phyloP scores from a whole-genome alignment of 192 early-diverging fungal species.

The Backusella macrospora region DNA sequence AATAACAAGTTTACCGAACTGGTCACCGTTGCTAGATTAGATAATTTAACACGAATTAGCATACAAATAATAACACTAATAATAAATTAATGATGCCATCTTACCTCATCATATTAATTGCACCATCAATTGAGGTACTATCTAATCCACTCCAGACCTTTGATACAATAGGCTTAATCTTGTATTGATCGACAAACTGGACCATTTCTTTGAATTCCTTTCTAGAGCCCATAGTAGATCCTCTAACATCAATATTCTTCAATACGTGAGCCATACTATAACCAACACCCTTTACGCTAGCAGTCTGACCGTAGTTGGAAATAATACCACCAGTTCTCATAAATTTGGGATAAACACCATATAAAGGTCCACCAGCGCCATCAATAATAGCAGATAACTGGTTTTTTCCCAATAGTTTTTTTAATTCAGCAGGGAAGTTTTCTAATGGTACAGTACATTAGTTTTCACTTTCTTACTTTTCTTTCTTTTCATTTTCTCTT shows the following conservation, averaged over 20 bases:
- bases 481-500: slow-evolving; percentile 2
- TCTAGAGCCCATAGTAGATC: slow-evolving; percentile 68
- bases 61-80: background rate
- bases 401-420: slow-evolving; percentile 37
- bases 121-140: slow-evolving; percentile 25
- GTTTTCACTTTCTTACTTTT: background rate
- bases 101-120: slow-evolving; percentile 39
- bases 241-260: slow-evolving; percentile 65
- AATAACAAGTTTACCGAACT: slow-evolving; percentile 46
- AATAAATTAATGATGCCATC: background rate
- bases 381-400: slow-evolving; percentile 63
- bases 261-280: slow-evolving; percentile 53
- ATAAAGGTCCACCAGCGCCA: slow-evolving; percentile 62
- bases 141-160: slow-evolving; percentile 56
- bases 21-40: slow-evolving; percentile 32
- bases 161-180: slow-evolving; percentile 61
- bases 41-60: background rate
- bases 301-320: slow-evolving; percentile 63
- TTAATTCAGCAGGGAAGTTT: slow-evolving; percentile 51
- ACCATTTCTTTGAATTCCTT: slow-evolving; percentile 65
- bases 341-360: slow-evolving; percentile 45
- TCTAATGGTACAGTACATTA: slow-evolving; percentile 29
- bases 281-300: slow-evolving; percentile 38
- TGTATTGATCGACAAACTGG: slow-evolving; percentile 56
- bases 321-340: slow-evolving; percentile 58